Evolutionary conservation across 257 asterid species (phyloP).

Genomic region (Rhazya stricta): DNA sequence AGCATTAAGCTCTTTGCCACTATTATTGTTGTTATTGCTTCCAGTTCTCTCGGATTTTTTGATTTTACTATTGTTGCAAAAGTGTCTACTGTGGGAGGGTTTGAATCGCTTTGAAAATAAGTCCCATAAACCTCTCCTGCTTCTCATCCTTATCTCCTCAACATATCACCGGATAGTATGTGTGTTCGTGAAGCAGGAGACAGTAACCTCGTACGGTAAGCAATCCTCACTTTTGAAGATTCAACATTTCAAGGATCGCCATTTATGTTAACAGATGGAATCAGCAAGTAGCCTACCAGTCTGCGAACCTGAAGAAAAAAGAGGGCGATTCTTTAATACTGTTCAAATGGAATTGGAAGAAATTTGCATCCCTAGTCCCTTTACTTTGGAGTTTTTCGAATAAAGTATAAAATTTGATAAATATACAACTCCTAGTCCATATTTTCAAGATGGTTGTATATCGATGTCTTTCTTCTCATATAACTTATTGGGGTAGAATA

Average conservation of each 20-base stretch:
- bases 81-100: constrained; percentile 21
- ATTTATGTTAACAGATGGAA: background rate
- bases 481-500: too few species aligned
- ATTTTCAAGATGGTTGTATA: too few species aligned
- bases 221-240: background rate
- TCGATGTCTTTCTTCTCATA: too few species aligned
- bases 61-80: constrained; percentile 31
- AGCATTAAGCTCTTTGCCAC: constrained; percentile 9
- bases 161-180: constrained; percentile 15
- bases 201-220: background rate
- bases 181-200: background rate
- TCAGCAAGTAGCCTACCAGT: background rate
- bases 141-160: constrained; percentile 34
- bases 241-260: background rate
- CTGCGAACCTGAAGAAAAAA: background rate
- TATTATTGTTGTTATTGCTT: constrained; percentile 20
- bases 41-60: constrained; percentile 27
- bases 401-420: too few species aligned
- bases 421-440: too few species aligned
- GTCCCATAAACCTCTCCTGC: constrained; percentile 34
- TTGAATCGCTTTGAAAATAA: constrained; percentile 27
- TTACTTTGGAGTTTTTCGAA: too few species aligned
- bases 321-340: background rate
- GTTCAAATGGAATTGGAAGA: too few species aligned
- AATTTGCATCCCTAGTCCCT: too few species aligned